phyloP scores from a whole-genome alignment of 257 asterid species.

The Gentiana straminea region DNA sequence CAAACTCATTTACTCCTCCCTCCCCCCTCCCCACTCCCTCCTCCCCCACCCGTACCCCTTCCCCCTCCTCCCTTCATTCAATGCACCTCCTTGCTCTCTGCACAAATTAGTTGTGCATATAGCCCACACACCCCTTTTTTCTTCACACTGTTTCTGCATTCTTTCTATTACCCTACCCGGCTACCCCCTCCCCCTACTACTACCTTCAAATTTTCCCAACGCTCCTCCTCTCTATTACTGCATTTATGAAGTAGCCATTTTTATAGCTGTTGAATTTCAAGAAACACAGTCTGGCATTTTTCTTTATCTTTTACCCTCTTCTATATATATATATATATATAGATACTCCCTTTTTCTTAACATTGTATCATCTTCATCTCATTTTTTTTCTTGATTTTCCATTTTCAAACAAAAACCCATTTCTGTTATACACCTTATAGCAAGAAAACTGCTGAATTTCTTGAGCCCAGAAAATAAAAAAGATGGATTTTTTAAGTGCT shows the following conservation, averaged over 20 bases:
- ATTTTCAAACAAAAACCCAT: not conserved
- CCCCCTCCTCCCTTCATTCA: conserved; percentile 50
- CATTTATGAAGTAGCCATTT: conserved; percentile 60
- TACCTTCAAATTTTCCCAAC: conserved; percentile 30
- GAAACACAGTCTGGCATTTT: conserved; percentile 64
- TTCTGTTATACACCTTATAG: conserved; percentile 1
- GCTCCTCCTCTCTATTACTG: conserved; percentile 20
- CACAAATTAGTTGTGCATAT: conserved; percentile 40
- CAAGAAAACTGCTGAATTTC: not conserved
- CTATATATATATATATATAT: conserved; percentile 3
- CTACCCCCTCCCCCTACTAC: conserved; percentile 1
- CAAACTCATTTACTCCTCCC: conserved; percentile 51
- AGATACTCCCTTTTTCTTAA: conserved; percentile 30
- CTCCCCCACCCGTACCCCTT: conserved; percentile 71
- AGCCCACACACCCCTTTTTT: conserved; percentile 12
- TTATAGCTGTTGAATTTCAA: conserved; percentile 47
- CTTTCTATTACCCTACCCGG: conserved; percentile 7
- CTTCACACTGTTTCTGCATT: conserved; percentile 17
- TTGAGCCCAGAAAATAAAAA: not conserved
- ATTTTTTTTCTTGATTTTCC: not conserved
- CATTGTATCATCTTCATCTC: conserved; percentile 13
- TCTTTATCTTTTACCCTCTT: conserved; percentile 28
- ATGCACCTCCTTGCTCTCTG: conserved; percentile 50
- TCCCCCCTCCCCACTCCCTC: conserved; percentile 10
- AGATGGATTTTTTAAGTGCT: conserved; percentile 57